These are phyloP conservation scores for Blastosporella zonata DNA, from an alignment of 1,284 basidiomycete species.

Conservation along the genomic window DNA sequence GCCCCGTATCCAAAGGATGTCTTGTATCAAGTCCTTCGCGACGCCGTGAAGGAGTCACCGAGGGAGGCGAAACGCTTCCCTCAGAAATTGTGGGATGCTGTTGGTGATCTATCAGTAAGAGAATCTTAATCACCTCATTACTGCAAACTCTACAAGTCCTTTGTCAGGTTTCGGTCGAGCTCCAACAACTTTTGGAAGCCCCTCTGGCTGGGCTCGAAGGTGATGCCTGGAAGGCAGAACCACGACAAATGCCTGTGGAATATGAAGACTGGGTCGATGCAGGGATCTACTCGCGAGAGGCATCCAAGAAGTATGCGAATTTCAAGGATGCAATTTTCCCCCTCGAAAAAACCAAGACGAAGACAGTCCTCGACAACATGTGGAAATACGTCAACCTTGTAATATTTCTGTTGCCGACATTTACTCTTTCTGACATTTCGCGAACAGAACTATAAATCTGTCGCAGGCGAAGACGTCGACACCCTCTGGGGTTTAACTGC, in stretches of 20 bases:
- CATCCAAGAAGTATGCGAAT: conserved; percentile 44
- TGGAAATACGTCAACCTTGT: conserved; percentile 66
- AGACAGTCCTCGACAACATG: conserved; percentile 50
- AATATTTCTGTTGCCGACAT: conserved; percentile 20
- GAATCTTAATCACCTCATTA: conserved; percentile 18
- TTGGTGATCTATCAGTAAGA: conserved; percentile 71
- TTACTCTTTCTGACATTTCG: conserved; percentile 3
- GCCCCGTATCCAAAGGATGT: conserved; percentile 62
- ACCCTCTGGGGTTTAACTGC: conserved; percentile 62
- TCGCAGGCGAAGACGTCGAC: conserved; percentile 53
- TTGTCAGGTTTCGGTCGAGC: conserved; percentile 53
- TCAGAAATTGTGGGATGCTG: conserved; percentile 71
- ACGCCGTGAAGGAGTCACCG: conserved; percentile 67
- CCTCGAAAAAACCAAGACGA: conserved; percentile 50
- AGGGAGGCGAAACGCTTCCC: conserved; percentile 70
- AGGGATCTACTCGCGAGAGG: conserved; percentile 55
- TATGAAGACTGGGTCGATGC: conserved; percentile 67
- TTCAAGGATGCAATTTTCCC: conserved; percentile 60
- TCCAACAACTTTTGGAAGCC: conserved; percentile 59
- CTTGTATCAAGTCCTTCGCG: conserved; percentile 61
- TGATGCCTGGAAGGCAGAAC: conserved; percentile 44
- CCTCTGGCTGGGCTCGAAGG: conserved; percentile 54
- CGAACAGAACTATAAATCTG: conserved; percentile 54
- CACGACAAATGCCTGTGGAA: conserved; percentile 50
- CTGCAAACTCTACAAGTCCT: not conserved